Evolutionary conservation across 2,329 filamentous ascomycete genomes (phyloP), one percentile per base, ranked within the genome.

Genomic region (Aureobasidium sp.): DNA sequence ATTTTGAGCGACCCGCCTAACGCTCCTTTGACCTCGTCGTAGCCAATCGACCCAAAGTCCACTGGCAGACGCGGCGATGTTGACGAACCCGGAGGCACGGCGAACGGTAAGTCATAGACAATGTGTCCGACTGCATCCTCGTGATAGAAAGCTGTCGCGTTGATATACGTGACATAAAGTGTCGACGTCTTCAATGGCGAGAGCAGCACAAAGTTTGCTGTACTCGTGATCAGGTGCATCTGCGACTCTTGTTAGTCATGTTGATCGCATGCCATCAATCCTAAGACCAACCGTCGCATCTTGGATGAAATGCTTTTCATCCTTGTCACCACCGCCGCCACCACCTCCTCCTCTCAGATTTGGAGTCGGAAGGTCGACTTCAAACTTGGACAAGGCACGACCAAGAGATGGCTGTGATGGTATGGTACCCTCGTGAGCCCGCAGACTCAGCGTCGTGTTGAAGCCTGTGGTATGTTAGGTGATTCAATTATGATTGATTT

Each of bases 201-300:
- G 43, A 87, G 81, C 26, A 97, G 81, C 0, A 84, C 86, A 74
- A 99, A 97, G 0, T 87, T 85, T 3, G 93, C 93, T 0, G 91
- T 92, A 0, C 91, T 96, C 17, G 90, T 89, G 65, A 94, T 82
- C 59, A 97, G 75, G 75, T 97, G 92, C 75, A 99, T 80, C 73
- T 74, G 63, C 55, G 7, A 9, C 7, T 32, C 17, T 9, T 37
- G 51, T 62, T 43, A 62, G 51, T 13, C 8, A 3, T 12, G 39
- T n/a, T n/a, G 39, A 2, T 4, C 5, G 1, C 3, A 7, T 17
- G 20, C 12, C 44, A 8, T 7, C 26, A 24, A 17, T 36, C 15
- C 2, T 26, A 12, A 15, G 5, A 55, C 62, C 17, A 79, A 80
- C 79, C 68, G 87, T 93, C 12, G 92, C 90, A 68, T 90, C 87